Percentiles rank a stretch among this genome's conserved stretches.
Conservation (phyloP, 2,329 filamentous ascomycete species). For the Aspergillus novoparasiticus region DNA sequence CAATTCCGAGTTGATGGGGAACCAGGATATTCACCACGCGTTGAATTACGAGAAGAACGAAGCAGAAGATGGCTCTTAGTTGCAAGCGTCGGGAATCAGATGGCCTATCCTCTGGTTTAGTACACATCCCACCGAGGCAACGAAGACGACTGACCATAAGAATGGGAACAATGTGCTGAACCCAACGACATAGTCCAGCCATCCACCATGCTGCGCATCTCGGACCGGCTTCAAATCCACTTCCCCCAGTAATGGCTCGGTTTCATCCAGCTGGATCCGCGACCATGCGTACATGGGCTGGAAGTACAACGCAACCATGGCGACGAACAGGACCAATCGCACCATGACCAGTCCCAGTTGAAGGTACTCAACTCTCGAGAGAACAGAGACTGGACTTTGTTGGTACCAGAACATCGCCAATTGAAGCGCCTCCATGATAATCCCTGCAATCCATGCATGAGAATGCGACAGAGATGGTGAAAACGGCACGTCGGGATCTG, state of each 20-base stretch:
- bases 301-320: slow-evolving; percentile 4
- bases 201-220: slow-evolving; percentile 5
- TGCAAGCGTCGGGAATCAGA: too few species aligned
- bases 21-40: slow-evolving; percentile 80
- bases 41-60: slow-evolving; percentile 52
- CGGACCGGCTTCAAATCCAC: not conserved
- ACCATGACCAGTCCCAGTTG: not conserved
- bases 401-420: too few species aligned
- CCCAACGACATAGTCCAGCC: slow-evolving; percentile 3
- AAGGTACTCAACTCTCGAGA: not conserved
- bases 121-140: too few species aligned
- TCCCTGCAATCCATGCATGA: too few species aligned
- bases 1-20: slow-evolving; percentile 73
- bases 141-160: slow-evolving; percentile 48
- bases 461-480: slow-evolving; percentile 2
- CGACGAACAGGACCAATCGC: slow-evolving; percentile 3
- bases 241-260: not conserved
- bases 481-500: slow-evolving; percentile 3
- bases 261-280: not conserved
- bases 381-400: not conserved
- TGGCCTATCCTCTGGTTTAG: too few species aligned
- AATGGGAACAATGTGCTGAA: slow-evolving; percentile 6
- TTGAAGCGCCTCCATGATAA: too few species aligned
- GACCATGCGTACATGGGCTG: slow-evolving; percentile 6
- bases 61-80: too few species aligned